Evolutionary conservation across 345 rosid genomes (phyloP), one percentile per base, ranked within the genome.

Genomic region (Salix viminalis): DNA sequence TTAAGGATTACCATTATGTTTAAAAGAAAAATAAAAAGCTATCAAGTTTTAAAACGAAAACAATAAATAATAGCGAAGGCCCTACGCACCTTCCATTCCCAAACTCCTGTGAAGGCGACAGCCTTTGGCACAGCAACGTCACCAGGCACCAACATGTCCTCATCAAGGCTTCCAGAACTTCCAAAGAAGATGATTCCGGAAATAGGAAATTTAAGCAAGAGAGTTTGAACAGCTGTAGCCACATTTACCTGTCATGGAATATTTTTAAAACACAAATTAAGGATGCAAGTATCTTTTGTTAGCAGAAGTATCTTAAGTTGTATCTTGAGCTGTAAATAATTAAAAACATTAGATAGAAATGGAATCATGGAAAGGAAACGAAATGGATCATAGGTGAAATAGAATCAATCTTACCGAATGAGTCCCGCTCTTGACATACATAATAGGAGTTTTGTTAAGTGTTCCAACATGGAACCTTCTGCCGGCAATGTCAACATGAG

Each of bases 141-240:
- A 37, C 76, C 75, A 6, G n/a, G 36, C 0, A 12, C 2, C 30
- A 72, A 60, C 0, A 65, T 19, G 4, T 44, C 13, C 13, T 72
- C 30, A 36, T 72, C 42, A 54, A 72, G 67, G 0, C 34, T 18
- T 37, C 79, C 80, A 28, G 74, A 68, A 7, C 60, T 77, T 36
- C 80, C 80, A 50, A 30, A 77, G 26, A 70, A 60, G 54, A 70
- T 23, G 9, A 77, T 41, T 32, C 62, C 64, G 15, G n/a, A 2
- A 1, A 46, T 16, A 13, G 1, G 0, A 65, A 70, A 77, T 30
- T 19, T 19, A 34, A 44, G 65, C 1, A 42, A 4, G 5, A 77
- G 26, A 11, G 32, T 30, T 26, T 77, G 70, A 24, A 61, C 56
- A 10, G 48, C 7, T 21, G 62, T 19, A 6, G 65, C 80, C 19